phyloP scores from a whole-genome alignment of 192 early-diverging fungal genomes.

The Phlyctochytrium planicorne region DNA sequence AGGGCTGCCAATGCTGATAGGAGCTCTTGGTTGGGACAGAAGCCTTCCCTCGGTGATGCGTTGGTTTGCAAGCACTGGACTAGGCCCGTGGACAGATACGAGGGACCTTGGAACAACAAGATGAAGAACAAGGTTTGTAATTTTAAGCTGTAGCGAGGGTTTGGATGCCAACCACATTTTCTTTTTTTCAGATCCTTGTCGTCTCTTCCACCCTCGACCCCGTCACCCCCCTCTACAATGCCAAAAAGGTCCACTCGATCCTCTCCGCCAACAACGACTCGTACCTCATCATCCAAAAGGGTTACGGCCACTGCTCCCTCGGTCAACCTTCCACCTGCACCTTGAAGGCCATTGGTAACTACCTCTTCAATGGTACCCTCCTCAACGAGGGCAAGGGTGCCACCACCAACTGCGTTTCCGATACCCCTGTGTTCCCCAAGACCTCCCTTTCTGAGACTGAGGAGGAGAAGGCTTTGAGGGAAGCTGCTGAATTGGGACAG shows the following conservation, averaged over 20 bases:
- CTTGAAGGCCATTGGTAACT: constrained; percentile 21
- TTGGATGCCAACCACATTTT: not conserved
- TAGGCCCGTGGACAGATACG: constrained; percentile 31
- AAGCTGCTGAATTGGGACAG: no score
- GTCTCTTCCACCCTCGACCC: constrained; percentile 44
- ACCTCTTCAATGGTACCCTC: constrained; percentile 12
- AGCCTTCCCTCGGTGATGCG: not conserved
- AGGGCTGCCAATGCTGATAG: not conserved
- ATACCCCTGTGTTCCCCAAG: no score
- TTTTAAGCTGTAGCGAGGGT: not conserved
- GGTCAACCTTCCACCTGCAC: constrained; percentile 36
- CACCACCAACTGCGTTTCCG: not conserved
- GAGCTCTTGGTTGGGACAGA: not conserved
- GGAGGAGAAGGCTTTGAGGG: no score
- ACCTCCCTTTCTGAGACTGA: no score
- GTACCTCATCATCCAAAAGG: constrained; percentile 33
- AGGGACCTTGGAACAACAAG: constrained; percentile 44
- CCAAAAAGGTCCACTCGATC: constrained; percentile 4
- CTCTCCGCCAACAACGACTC: constrained; percentile 15
- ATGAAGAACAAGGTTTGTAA: constrained; percentile 27
- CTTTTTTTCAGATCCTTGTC: constrained; percentile 23
- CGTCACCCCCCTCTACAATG: constrained; percentile 41
- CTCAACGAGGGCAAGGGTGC: not conserved
- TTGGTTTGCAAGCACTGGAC: constrained; percentile 35
- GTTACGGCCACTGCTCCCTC: constrained; percentile 42